These are phyloP conservation scores for Phytophthora aleatoria DNA, from an alignment of 352 stramenopile species.

Conservation along the genomic window DNA sequence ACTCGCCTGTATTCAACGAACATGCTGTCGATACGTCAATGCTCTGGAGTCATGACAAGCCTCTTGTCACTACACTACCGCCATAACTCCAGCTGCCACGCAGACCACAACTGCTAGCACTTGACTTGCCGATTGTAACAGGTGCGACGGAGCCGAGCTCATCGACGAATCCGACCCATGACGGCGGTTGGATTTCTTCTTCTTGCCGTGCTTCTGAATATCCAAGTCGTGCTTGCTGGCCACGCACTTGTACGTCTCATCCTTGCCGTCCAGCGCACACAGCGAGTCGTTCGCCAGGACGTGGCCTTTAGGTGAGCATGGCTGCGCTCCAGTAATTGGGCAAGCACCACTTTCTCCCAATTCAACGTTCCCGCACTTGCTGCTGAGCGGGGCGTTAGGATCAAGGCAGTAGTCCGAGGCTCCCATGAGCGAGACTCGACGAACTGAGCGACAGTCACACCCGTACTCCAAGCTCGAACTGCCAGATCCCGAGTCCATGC, in stretches of 20 bases:
- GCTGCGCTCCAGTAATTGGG: conserved; percentile 51
- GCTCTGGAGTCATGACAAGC: conserved; percentile 3
- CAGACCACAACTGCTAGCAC: conserved; percentile 28
- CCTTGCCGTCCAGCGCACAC: conserved; percentile 60
- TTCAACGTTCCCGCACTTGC: conserved; percentile 74
- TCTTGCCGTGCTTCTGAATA: conserved; percentile 61
- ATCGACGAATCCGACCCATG: conserved; percentile 22
- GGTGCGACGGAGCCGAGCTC: conserved; percentile 9
- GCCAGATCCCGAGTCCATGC: conserved; percentile 27
- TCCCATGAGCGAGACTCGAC: conserved; percentile 73
- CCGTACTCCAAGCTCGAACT: conserved; percentile 46
- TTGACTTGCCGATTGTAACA: conserved; percentile 24
- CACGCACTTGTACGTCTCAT: conserved; percentile 78
- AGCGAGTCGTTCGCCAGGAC: conserved; percentile 64
- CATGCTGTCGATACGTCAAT: conserved; percentile 18
- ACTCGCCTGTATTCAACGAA: conserved; percentile 19
- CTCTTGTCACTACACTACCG: conserved; percentile 19
- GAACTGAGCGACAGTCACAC: conserved; percentile 46
- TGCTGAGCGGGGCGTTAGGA: conserved; percentile 42
- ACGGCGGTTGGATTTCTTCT: conserved; percentile 31
- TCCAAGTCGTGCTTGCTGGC: conserved; percentile 68
- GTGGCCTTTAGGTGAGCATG: conserved; percentile 64
- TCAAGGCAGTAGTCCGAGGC: conserved; percentile 71
- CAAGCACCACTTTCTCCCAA: conserved; percentile 60
- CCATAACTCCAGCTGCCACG: conserved; percentile 28